phyloP scores from a whole-genome alignment of 2,329 filamentous ascomycete species.

The Penicillium sp. region DNA sequence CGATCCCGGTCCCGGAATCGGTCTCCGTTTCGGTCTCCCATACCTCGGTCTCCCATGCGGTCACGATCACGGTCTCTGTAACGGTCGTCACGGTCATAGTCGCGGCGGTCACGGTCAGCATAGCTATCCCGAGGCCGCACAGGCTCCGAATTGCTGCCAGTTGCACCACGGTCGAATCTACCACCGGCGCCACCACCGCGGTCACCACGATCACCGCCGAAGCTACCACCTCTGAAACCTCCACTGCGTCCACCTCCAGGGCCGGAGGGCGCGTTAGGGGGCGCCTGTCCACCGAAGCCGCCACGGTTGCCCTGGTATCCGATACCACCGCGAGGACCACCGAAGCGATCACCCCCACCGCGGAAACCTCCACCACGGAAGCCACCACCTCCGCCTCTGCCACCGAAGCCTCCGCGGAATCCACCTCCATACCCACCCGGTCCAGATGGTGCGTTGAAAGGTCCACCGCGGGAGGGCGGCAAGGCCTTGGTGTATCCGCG shows the following conservation, averaged over 20 bases:
- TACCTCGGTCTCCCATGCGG: constrained; percentile 41
- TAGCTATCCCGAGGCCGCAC: constrained; percentile 68
- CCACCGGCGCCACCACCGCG: constrained; percentile 45
- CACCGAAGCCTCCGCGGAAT: constrained; percentile 56
- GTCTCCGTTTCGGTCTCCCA: constrained; percentile 46
- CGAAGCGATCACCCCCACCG: constrained; percentile 53
- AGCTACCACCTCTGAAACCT: constrained; percentile 52
- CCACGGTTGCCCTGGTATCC: constrained; percentile 60
- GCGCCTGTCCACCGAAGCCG: constrained; percentile 50
- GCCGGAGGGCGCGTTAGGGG: constrained; percentile 53
- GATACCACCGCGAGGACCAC: constrained; percentile 51
- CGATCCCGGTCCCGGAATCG: constrained; percentile 40
- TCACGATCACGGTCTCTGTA: constrained; percentile 39
- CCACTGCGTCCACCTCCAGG: constrained; percentile 56
- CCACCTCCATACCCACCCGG: constrained; percentile 56
- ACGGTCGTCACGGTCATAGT: constrained; percentile 54
- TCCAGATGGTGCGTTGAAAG: constrained; percentile 56
- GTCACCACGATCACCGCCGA: constrained; percentile 35
- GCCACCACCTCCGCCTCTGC: constrained; percentile 40
- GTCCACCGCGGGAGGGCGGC: constrained; percentile 68
- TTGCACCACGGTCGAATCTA: constrained; percentile 56
- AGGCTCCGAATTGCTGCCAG: constrained; percentile 81
- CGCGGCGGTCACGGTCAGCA: constrained; percentile 47
- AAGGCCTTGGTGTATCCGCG: constrained; percentile 86
- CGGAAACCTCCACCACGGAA: constrained; percentile 50